phyloP scores from a whole-genome alignment of 169 alveolate species.

The Plasmodium cynomolgi region DNA sequence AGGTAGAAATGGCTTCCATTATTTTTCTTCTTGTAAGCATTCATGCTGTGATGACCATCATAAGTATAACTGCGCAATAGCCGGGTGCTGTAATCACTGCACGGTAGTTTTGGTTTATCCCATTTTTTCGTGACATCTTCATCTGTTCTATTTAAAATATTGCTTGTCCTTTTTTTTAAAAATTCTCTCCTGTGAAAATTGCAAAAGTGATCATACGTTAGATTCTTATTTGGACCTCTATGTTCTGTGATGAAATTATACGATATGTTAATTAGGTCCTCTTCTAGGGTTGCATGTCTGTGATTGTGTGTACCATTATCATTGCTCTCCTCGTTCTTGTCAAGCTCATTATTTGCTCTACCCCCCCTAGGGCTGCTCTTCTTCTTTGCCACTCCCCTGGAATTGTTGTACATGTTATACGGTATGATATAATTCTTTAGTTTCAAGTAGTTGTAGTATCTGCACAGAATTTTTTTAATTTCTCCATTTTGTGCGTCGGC shows the following conservation, averaged over 20 bases:
- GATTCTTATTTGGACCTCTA: conserved; percentile 5
- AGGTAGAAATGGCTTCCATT: conserved; percentile 5
- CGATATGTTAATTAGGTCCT: conserved; percentile 13
- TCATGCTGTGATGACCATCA: background rate
- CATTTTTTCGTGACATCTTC: background rate
- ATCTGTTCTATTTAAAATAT: background rate
- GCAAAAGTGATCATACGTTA: conserved; percentile 28
- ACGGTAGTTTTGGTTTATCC: background rate
- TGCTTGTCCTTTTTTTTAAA: background rate
- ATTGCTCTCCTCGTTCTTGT: background rate
- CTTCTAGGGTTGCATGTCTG: background rate
- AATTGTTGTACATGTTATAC: conserved; percentile 8
- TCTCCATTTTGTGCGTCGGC: background rate
- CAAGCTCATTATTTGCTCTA: background rate
- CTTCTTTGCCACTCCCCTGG: background rate
- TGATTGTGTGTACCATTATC: background rate
- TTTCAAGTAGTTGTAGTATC: conserved; percentile 37
- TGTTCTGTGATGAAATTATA: conserved; percentile 49
- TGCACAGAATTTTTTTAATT: conserved; percentile 13
- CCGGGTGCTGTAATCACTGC: background rate
- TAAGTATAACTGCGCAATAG: background rate
- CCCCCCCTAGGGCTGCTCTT: background rate
- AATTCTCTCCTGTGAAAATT: conserved; percentile 10
- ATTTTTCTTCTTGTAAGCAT: background rate
- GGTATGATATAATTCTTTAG: conserved; percentile 57